These are phyloP conservation scores for Fraxinus ornus DNA, from an alignment of 305 asterid genomes.

Conservation along the genomic window DNA sequence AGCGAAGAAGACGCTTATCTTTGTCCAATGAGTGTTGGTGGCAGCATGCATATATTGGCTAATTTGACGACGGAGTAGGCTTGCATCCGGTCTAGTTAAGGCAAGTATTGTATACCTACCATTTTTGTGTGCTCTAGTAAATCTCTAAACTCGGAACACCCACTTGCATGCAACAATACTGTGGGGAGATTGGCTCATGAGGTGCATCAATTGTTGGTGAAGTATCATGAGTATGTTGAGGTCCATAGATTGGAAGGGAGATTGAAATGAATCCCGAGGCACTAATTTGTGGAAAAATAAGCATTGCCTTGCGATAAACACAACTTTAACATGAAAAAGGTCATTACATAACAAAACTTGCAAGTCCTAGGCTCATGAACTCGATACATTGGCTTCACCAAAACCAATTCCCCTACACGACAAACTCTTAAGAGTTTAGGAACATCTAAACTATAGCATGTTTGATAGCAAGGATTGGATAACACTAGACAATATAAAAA, in stretches of 20 bases:
- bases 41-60: background rate
- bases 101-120: background rate
- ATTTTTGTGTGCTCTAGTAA: background rate
- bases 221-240: background rate
- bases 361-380: background rate
- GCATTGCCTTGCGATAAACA: background rate
- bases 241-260: background rate
- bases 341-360: constrained; percentile 1
- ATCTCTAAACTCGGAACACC: background rate
- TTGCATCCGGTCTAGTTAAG: background rate
- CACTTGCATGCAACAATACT: background rate
- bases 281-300: background rate
- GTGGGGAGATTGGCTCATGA: background rate
- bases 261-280: background rate
- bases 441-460: background rate
- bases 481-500: background rate
- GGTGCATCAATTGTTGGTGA: background rate
- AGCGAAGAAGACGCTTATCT: background rate
- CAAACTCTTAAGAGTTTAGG: background rate
- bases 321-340: background rate
- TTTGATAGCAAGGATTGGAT: background rate
- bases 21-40: background rate
- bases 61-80: background rate
- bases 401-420: background rate
- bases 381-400: constrained; percentile 2